Conservation (phyloP, 371 early-diverging fungal genomes). For the Homolaphlyctis polyrhiza region DNA sequence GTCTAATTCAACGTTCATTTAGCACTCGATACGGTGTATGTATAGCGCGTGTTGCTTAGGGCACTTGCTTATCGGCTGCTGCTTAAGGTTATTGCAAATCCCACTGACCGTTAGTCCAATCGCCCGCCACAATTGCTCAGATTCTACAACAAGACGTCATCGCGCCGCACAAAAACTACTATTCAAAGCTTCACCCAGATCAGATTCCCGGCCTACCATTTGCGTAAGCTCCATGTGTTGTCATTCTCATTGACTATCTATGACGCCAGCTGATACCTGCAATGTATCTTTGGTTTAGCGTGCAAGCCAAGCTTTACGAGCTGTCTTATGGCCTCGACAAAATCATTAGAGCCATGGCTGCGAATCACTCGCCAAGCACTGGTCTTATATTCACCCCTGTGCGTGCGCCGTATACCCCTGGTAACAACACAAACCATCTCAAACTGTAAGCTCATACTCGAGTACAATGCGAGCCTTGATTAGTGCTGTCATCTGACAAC, state of each 20-base stretch:
- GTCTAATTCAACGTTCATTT: constrained; percentile 50
- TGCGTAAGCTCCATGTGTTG: constrained; percentile 36
- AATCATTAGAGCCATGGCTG: neutral
- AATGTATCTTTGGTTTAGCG: no score
- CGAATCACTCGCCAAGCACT: neutral
- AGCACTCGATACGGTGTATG: constrained; percentile 71
- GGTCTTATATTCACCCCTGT: constrained; percentile 17
- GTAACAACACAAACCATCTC: neutral
- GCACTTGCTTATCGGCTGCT: no score
- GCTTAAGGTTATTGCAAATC: no score
- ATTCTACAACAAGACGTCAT: constrained; percentile 56
- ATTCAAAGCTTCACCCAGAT: constrained; percentile 40
- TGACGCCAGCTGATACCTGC: no score
- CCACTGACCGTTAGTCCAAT: no score
- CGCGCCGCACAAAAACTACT: constrained; percentile 57
- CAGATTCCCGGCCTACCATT: constrained; percentile 53
- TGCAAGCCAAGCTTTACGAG: no score
- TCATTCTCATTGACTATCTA: no score
- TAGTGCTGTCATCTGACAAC: neutral
- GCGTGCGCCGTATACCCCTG: constrained; percentile 9
- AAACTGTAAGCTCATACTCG: neutral
- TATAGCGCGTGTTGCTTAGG: neutral
- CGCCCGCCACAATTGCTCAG: neutral
- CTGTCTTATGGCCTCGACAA: neutral
- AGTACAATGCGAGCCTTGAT: neutral